Conservation (phyloP, 1,284 basidiomycete species). For the Violaceomyces palustris region DNA sequence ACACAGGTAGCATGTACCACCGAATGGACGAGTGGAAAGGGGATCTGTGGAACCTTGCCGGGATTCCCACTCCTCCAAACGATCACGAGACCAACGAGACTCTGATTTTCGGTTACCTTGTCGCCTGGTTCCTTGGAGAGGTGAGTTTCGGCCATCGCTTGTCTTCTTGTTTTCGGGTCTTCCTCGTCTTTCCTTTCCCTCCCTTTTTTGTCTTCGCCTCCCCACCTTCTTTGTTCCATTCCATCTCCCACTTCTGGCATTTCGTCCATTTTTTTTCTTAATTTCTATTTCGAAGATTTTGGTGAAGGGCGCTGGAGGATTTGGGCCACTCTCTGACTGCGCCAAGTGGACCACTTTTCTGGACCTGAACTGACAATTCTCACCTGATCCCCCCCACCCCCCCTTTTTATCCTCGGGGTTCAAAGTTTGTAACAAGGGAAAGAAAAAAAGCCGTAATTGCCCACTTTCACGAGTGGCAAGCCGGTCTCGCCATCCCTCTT, state of each 20-base stretch:
- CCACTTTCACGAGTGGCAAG: constrained; percentile 99
- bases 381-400: background rate
- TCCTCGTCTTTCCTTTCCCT: no score
- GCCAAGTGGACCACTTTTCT: no score
- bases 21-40: constrained; percentile 95
- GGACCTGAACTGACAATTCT: no score
- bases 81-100: constrained; percentile 98
- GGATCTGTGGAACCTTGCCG: constrained; percentile 95
- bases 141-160: no score
- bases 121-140: constrained; percentile 99
- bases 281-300: no score
- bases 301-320: no score
- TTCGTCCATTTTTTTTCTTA: background rate
- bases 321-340: no score
- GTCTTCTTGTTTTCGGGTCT: no score
- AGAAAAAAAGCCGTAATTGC: constrained; percentile 80
- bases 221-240: no score
- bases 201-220: no score
- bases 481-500: constrained; percentile 90
- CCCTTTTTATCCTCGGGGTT: no score
- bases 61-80: constrained; percentile 89
- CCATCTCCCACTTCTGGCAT: background rate
- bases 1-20: constrained; percentile 81
- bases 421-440: constrained; percentile 74
- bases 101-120: constrained; percentile 97